A percentile compares a stretch with the other conserved stretches of the same genome.
Conservation (phyloP, 352 stramenopile genomes). For the Saprolegnia diclina region DNA sequence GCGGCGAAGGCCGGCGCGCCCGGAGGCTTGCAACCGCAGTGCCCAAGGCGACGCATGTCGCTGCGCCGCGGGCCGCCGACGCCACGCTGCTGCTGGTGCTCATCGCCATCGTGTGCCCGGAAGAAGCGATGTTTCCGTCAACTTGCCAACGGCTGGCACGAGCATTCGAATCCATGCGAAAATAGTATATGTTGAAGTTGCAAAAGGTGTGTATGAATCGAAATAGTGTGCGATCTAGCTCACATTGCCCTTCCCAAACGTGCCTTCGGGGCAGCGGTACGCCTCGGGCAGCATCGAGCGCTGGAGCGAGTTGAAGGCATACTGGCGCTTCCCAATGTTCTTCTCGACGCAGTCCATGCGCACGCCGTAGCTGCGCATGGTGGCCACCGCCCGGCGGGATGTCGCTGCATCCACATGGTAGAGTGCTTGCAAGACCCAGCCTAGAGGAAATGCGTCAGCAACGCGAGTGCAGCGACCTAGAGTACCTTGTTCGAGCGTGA, state of each 20-base stretch:
- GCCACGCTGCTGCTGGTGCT: not conserved
- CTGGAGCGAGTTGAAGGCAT: slow-evolving; percentile 70
- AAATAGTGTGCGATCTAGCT: not conserved
- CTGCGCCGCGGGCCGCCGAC: no score
- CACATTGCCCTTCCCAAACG: slow-evolving; percentile 69
- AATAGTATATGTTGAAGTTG: not conserved
- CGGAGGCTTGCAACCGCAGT: not conserved
- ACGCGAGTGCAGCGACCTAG: not conserved
- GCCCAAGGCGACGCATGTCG: not conserved
- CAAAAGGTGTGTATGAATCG: not conserved
- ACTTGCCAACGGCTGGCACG: no score
- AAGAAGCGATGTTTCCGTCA: not conserved
- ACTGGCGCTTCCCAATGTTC: slow-evolving; percentile 71
- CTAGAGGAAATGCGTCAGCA: not conserved
- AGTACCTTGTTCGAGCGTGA: slow-evolving; percentile 87
- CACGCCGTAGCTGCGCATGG: slow-evolving; percentile 70
- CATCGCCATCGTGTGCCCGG: no score
- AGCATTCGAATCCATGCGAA: no score
- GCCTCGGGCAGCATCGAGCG: slow-evolving; percentile 68
- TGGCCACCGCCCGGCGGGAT: slow-evolving; percentile 47
- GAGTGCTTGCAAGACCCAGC: not conserved
- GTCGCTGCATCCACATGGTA: slow-evolving; percentile 1
- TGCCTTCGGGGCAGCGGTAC: slow-evolving; percentile 76
- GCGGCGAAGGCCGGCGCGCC: not conserved
- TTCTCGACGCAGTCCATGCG: slow-evolving; percentile 67